These are phyloP conservation scores for Pachyrhizus erosus DNA, from an alignment of 306 rosid genomes.

Conservation along the genomic window DNA sequence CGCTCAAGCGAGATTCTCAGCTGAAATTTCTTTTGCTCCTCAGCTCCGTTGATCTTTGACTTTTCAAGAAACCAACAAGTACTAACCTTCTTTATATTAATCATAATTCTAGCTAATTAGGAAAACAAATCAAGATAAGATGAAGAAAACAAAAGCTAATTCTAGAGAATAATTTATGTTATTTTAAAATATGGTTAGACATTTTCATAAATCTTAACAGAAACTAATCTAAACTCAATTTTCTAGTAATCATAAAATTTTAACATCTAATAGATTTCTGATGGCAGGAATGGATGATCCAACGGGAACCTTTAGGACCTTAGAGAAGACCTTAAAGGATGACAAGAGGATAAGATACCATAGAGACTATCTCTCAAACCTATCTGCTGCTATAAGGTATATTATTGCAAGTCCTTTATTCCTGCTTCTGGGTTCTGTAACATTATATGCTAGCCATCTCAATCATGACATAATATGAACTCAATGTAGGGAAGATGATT, in stretches of 20 bases:
- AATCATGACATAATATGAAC: conserved; percentile 37
- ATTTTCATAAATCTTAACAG: not conserved
- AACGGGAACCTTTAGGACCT: conserved; percentile 52
- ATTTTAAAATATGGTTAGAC: not conserved
- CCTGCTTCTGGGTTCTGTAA: not conserved
- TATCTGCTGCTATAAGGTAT: conserved; percentile 89
- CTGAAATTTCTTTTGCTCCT: too few species aligned
- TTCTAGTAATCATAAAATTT: not conserved
- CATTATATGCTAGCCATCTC: not conserved
- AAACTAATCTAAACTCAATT: not conserved
- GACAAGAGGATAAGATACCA: conserved; percentile 84
- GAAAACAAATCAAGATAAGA: not conserved
- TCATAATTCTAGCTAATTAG: not conserved
- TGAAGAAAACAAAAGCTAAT: not conserved
- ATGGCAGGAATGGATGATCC: conserved; percentile 90
- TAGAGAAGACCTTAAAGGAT: conserved; percentile 67
- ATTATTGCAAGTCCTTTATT: not conserved
- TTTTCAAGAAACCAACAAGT: too few species aligned
- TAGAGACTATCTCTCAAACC: conserved; percentile 85
- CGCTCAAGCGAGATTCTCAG: too few species aligned
- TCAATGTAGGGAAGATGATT: conserved; percentile 71
- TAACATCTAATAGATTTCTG: conserved; percentile 21
- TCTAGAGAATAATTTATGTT: not conserved
- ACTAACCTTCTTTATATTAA: not conserved
- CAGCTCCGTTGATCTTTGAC: too few species aligned